phyloP scores from a whole-genome alignment of 768 basidiomycete genomes.

The Kwoniella newhampshirensis region DNA sequence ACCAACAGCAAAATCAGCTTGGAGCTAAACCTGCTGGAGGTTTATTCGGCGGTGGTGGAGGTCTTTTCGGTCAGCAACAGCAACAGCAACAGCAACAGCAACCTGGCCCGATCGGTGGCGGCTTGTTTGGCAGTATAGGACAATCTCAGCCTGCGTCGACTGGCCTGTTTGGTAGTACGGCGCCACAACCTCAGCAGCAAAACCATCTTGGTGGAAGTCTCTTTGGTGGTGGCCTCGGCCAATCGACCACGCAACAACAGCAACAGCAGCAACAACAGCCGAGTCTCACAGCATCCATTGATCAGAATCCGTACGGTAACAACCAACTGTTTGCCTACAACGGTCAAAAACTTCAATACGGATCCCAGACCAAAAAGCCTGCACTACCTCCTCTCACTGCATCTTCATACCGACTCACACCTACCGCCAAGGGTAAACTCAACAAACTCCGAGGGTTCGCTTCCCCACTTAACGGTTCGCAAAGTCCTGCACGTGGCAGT shows the following conservation, averaged over 20 bases:
- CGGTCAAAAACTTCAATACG: conserved; percentile 42
- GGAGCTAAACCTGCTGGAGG: conserved; percentile 35
- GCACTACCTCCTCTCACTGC: conserved; percentile 51
- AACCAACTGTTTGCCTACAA: conserved; percentile 54
- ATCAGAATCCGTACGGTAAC: conserved; percentile 61
- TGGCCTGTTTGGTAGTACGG: conserved; percentile 51
- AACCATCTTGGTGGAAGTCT: conserved; percentile 54
- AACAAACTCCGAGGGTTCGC: conserved; percentile 52
- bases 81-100: conserved; percentile 44
- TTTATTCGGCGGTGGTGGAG: conserved; percentile 32
- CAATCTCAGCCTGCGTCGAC: conserved; percentile 51
- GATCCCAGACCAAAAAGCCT: conserved; percentile 48
- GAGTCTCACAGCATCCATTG: conserved; percentile 77
- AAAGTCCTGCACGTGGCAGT: conserved; percentile 27
- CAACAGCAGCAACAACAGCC: conserved; percentile 58
- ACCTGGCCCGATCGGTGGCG: conserved; percentile 40
- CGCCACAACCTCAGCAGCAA: conserved; percentile 53
- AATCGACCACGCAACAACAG: conserved; percentile 60
- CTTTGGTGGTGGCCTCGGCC: conserved; percentile 54
- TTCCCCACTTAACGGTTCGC: conserved; percentile 34
- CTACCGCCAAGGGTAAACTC: conserved; percentile 41
- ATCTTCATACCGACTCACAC: conserved; percentile 48
- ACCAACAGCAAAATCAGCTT: conserved; percentile 42
- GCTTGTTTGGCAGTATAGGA: conserved; percentile 53
- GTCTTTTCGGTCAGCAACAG: conserved; percentile 43